Base-by-base conservation (phyloP, 1,284 basidiomycete genomes). In the Baeospora myosura region DNA sequence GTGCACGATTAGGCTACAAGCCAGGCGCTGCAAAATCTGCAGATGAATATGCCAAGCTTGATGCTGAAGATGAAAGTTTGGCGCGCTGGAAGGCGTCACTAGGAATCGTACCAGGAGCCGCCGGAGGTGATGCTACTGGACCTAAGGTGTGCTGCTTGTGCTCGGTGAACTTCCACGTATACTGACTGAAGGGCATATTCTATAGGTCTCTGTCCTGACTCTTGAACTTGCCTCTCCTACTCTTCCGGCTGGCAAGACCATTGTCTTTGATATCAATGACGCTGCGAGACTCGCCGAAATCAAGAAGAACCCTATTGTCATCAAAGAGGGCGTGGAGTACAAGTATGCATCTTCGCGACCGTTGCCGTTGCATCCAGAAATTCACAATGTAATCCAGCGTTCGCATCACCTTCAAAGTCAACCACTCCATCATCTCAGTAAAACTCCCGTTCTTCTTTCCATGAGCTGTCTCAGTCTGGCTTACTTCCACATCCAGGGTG, bases 11-110 rank as follows among this genome's bases (percentile, higher is more conserved):
- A 87, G 85, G 86, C 42, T 88, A 88, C 70, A 88, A 82, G 62
- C 73, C 72, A 35, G 59, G 64, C n/a, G 75, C 71, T 45, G 73
- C 68, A 16, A 88, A 84, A 65, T 68, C 68, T 34, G 63, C 78
- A 14, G 81, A 83, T 34, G 85, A 88, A 57, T 85, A 85, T 45
- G 78, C 77, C 11, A 64, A 80, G 34, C 74, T 93, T 41, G 90
- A 93, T 62, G 85, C 83, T 8, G 71, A 86, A 46, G 90, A 94
- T 60, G 88, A 92, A 62, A 88, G 84, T 60, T 68, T 88, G 56
- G 76, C 77, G 11, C 81, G 88, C 49, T 94, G 90, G 90, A 94
- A 94, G 61, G 88, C 87, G 18, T 91, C 83, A 48, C 72, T 95
- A 25, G 92, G 92, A 41, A 81, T 94, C 50, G 75, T 74, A 36